Evolutionary conservation across 1,139 yeast genomes (phyloP), one percentile per base, ranked within the genome.

Genomic region (Kodamaea sp.): DNA sequence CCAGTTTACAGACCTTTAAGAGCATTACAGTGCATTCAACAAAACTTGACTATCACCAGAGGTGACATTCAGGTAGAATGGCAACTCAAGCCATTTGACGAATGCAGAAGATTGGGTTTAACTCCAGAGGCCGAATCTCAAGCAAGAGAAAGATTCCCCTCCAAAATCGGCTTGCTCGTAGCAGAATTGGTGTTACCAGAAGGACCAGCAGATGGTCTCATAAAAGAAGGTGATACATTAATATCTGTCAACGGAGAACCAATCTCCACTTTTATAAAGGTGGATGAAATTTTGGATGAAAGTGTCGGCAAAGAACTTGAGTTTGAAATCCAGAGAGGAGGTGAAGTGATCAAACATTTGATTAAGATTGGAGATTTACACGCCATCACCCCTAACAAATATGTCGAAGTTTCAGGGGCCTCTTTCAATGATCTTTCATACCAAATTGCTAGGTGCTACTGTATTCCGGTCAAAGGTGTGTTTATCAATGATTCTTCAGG

Each of bases 1-100:
- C 97, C 97, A 0, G 78, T 90, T 10, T 81, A 80, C 57, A 73
- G 97, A 53, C 95, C 92, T 1, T 65, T 78, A 44, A 75, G 97
- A 44, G 96, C 96, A 0, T 70, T 90, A 43, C 66, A 68, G 41
- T 88, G 95, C 50, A 66, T 89, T 20, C 95, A 85, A 57, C 48
- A 65, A 2, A 55, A 58, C 1, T 35, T 60, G 32, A 78, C 82
- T 1, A 79, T 90, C 26, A 79, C 94, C 1, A 82, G 76, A 55
- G 76, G 71, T 41, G 89, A 95, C 7, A 86, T 90, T 39, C 97
- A 90, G 62, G 90, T 84, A 4, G 95, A 87, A 52, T 89, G 96
- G 96, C 66, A 76, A 35, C 64, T 88, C 46, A 83, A 80, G 50
- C 96, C 97, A 1, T 90, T 76, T 52, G 96, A 90, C 52, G 95